These are phyloP conservation scores for Phytophthora pistaciae DNA, from an alignment of 352 stramenopile genomes.

Conservation along the genomic window DNA sequence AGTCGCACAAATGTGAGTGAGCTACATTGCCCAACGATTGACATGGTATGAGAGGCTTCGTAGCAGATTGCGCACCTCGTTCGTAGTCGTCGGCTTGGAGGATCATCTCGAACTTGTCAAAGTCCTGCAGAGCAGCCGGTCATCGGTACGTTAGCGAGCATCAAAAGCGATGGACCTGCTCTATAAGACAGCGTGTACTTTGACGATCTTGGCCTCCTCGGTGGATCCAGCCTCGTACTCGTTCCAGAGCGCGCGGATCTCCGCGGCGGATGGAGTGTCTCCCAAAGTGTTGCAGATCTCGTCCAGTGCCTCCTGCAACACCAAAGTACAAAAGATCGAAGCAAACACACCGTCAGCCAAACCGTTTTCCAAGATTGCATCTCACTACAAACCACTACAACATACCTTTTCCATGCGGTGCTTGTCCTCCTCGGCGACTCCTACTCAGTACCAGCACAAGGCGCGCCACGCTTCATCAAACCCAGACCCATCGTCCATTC, in stretches of 20 bases:
- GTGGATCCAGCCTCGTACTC: conserved; percentile 90
- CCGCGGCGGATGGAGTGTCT: conserved; percentile 55
- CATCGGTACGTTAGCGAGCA: conserved; percentile 8
- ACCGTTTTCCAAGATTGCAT: neutral
- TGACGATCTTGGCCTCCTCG: conserved; percentile 91
- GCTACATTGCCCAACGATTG: neutral
- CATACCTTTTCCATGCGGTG: conserved; percentile 89
- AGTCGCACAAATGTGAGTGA: neutral
- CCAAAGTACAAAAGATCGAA: neutral
- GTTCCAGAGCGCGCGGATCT: conserved; percentile 84
- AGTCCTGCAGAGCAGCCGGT: conserved; percentile 57
- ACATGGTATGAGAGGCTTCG: neutral
- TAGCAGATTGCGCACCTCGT: conserved; percentile 51
- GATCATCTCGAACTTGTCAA: conserved; percentile 97
- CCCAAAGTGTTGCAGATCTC: conserved; percentile 71
- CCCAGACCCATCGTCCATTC: conserved; percentile 3
- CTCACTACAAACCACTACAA: neutral
- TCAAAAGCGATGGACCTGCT: neutral
- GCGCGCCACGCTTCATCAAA: neutral
- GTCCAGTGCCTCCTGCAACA: conserved; percentile 66
- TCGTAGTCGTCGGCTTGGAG: conserved; percentile 95
- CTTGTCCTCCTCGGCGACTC: conserved; percentile 92
- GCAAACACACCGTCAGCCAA: conserved; percentile 1
- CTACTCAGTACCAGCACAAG: conserved; percentile 30
- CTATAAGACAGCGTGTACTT: conserved; percentile 40